Conservation (phyloP, 352 stramenopile species). For the Globisporangium alternatum region DNA sequence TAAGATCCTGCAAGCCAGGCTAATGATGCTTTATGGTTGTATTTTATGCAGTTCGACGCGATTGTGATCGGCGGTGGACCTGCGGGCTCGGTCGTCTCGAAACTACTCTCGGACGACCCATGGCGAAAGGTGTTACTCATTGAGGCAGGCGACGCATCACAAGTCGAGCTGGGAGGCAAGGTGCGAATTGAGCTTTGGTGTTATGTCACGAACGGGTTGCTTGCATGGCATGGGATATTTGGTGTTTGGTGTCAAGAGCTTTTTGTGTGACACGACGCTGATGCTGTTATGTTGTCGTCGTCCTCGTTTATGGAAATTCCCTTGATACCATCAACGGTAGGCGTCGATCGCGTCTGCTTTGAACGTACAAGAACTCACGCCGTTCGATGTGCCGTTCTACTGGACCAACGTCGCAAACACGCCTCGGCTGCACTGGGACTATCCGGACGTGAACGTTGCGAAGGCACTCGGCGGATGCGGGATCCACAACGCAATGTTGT, state of each 20-base stretch:
- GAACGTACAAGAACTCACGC: conserved; percentile 53
- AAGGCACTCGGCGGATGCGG: conserved; percentile 86
- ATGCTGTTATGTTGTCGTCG: conserved; percentile 1
- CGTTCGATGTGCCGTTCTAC: conserved; percentile 84
- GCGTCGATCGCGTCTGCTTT: conserved; percentile 30
- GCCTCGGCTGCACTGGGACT: conserved; percentile 63
- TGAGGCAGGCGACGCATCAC: conserved; percentile 56
- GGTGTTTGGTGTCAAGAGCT: not conserved
- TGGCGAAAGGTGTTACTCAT: conserved; percentile 65
- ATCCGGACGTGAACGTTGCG: conserved; percentile 78
- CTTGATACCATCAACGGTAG: conserved; percentile 13
- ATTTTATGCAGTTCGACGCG: conserved; percentile 42
- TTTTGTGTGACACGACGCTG: not conserved
- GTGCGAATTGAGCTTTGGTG: conserved; percentile 19
- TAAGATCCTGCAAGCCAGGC: not conserved
- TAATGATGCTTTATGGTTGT: not conserved
- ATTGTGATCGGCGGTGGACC: conserved; percentile 65
- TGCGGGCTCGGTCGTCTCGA: conserved; percentile 52
- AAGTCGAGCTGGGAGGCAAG: conserved; percentile 49
- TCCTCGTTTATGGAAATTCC: not conserved
- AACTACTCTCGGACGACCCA: conserved; percentile 46
- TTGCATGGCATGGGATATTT: not conserved
- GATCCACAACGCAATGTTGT: conserved; percentile 92
- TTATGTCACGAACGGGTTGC: not conserved
- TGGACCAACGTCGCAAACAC: conserved; percentile 83